phyloP scores from a whole-genome alignment of 148 eudicot genomes.

The Vaccinium corymbosum region DNA sequence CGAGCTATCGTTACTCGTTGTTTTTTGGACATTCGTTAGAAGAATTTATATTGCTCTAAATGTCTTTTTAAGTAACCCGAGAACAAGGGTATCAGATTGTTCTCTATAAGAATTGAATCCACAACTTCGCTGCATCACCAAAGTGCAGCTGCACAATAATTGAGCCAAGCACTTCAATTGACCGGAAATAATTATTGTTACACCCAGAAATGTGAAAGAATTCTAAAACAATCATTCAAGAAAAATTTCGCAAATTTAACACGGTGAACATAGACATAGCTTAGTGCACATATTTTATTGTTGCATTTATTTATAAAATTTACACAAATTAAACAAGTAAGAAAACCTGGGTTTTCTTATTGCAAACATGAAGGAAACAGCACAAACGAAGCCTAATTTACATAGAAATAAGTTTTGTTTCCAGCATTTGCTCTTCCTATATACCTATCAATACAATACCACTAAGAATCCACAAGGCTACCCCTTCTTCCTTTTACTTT shows the following conservation, averaged over 20 bases:
- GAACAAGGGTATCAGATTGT: too few species aligned
- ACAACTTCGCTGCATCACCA: too few species aligned
- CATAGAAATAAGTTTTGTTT: conserved; percentile 1
- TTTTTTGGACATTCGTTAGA: too few species aligned
- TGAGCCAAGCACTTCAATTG: not conserved
- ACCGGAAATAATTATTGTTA: not conserved
- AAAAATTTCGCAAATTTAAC: not conserved
- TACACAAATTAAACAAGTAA: not conserved
- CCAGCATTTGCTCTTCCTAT: not conserved
- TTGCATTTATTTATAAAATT: not conserved
- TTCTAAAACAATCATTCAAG: not conserved
- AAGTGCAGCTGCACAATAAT: not conserved
- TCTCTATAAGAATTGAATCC: not conserved
- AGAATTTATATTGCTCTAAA: too few species aligned
- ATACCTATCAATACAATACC: not conserved
- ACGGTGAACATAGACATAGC: not conserved
- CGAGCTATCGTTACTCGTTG: too few species aligned
- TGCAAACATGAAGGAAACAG: not conserved
- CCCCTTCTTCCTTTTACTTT: not conserved
- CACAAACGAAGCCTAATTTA: conserved; percentile 12
- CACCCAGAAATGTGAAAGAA: not conserved
- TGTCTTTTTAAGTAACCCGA: too few species aligned
- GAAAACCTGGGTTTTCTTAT: not conserved
- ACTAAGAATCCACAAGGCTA: not conserved
- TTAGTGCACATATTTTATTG: not conserved